A percentile compares a stretch with the other conserved stretches of the same genome.
Evolutionary conservation across 768 basidiomycete genomes (phyloP).

Genomic region (Royoungia palumana): DNA sequence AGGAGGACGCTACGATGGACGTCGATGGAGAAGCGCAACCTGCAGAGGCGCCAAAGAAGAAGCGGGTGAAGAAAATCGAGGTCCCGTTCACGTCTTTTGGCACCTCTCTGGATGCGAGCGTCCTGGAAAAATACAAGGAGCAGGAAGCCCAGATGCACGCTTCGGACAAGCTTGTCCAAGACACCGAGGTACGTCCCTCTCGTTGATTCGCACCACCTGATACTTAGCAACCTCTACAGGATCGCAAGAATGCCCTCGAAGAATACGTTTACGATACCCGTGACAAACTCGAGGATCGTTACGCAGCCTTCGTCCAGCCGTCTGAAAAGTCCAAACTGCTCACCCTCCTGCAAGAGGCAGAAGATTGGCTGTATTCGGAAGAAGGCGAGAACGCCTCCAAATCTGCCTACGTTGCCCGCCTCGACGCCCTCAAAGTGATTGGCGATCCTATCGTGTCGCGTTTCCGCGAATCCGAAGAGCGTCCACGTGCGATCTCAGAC

Average conservation of each 20-base stretch:
- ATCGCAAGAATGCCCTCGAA: conserved; percentile 97
- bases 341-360: conserved; percentile 66
- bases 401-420: conserved; percentile 84
- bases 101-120: conserved; percentile 58
- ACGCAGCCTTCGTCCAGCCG: conserved; percentile 68
- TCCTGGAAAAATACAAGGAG: conserved; percentile 69
- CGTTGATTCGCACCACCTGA: not conserved
- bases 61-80: conserved; percentile 82
- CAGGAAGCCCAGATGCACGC: conserved; percentile 86
- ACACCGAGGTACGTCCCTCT: conserved; percentile 76
- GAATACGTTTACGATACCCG: conserved; percentile 98
- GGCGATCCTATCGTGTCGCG: conserved; percentile 87
- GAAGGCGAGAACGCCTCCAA: conserved; percentile 95
- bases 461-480: conserved; percentile 78
- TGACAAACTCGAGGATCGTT: conserved; percentile 86
- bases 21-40: conserved; percentile 51
- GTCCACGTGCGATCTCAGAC: conserved; percentile 64
- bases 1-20: conserved; percentile 73
- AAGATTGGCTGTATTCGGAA: conserved; percentile 97
- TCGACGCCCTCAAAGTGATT: conserved; percentile 79
- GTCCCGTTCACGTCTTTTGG: conserved; percentile 67
- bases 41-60: conserved; percentile 63
- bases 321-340: conserved; percentile 79
- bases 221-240: conserved; percentile 40
- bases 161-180: conserved; percentile 92